Evolutionary conservation across 805 yeast genomes (phyloP).

Genomic region (Tetrapisispora nanseiensis): DNA sequence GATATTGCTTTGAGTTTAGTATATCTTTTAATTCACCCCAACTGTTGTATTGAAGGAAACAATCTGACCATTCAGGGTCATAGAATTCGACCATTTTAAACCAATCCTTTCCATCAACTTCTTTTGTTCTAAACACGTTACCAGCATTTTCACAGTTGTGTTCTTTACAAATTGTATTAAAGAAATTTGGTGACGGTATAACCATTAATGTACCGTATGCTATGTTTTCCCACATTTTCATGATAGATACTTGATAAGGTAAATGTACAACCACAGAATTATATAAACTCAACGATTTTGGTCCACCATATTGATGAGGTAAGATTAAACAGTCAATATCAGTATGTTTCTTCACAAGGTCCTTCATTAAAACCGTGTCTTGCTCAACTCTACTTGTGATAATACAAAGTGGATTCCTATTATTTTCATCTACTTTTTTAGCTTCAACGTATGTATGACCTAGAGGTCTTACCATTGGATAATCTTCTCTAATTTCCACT

Average conservation of each 20-base stretch:
- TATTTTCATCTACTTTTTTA: not conserved
- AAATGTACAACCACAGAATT: conserved; percentile 6
- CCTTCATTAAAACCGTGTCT: conserved; percentile 3
- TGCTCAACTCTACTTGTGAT: conserved; percentile 5
- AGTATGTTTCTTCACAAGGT: not conserved
- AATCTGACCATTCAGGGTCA: conserved; percentile 5
- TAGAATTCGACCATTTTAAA: conserved; percentile 6
- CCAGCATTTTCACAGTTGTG: not conserved
- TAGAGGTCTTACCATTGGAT: conserved; percentile 6
- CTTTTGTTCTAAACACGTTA: conserved; percentile 3
- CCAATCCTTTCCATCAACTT: conserved; percentile 5
- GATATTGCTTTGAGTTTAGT: not conserved
- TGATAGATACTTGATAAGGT: conserved; percentile 8
- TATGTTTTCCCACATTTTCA: conserved; percentile 10
- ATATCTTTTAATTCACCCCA: conserved; percentile 6
- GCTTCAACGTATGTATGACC: conserved; percentile 3
- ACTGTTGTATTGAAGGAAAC: conserved; percentile 5
- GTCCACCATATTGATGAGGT: conserved; percentile 5
- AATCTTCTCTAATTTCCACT: conserved; percentile 1
- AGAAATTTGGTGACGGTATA: conserved; percentile 7
- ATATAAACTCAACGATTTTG: conserved; percentile 5
- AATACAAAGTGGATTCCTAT: conserved; percentile 1
- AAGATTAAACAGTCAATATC: conserved; percentile 3
- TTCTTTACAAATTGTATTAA: conserved; percentile 5
- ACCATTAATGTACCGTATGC: conserved; percentile 5